A percentile compares a stretch with the other conserved stretches of the same genome.
Evolutionary conservation across 495 filamentous ascomycete species (phyloP).

Genomic region (Penicillium pancosmium): DNA sequence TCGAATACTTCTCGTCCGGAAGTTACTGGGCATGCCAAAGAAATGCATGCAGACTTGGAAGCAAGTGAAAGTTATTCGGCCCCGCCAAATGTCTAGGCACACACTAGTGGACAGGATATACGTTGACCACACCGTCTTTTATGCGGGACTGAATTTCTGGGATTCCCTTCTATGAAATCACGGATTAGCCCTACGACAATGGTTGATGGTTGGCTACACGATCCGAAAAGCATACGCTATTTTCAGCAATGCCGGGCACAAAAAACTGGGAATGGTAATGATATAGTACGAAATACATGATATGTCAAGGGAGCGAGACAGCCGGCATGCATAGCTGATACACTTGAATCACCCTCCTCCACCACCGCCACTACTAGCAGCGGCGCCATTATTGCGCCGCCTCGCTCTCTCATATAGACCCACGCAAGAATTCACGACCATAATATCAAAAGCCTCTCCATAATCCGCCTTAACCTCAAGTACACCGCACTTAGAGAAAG

Average conservation of each 20-base stretch:
- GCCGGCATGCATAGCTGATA: background rate
- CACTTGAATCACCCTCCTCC: conserved; percentile 11
- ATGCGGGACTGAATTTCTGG: too few relatives aligned
- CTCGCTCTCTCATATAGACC: conserved; percentile 24
- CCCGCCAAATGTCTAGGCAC: too few relatives aligned
- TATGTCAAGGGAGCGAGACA: background rate
- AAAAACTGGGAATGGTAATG: background rate
- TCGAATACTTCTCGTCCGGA: too few relatives aligned
- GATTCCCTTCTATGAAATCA: too few relatives aligned
- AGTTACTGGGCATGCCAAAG: too few relatives aligned
- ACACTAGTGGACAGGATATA: too few relatives aligned
- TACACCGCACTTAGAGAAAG: conserved; percentile 20
- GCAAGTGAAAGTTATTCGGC: too few relatives aligned
- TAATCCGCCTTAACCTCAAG: conserved; percentile 28
- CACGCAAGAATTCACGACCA: conserved; percentile 27
- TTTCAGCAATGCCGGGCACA: background rate
- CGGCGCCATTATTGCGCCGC: conserved; percentile 14
- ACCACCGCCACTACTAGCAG: conserved; percentile 17
- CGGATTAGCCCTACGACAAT: background rate
- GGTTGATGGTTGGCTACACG: background rate
- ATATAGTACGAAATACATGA: background rate
- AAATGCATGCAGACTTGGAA: too few relatives aligned
- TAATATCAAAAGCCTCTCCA: conserved; percentile 28
- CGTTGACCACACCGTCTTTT: too few relatives aligned
- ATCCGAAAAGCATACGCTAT: background rate